Conservation (phyloP, 305 asterid species). For the Striga hermonthica region DNA sequence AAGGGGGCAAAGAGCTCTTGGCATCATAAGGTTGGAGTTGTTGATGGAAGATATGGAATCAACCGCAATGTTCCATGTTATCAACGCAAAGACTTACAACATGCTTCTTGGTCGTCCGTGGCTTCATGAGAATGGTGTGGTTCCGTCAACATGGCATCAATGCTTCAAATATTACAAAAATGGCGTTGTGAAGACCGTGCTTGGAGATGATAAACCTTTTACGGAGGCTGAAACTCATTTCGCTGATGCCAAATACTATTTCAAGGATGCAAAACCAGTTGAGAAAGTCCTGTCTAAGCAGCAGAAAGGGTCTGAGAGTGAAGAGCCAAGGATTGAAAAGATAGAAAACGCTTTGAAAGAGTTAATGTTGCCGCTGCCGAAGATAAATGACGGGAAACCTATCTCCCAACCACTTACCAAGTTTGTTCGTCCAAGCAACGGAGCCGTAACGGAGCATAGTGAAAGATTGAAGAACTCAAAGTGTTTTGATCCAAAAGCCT, state of each 20-base stretch:
- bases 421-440: not conserved
- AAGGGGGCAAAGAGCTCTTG: slow-evolving; percentile 1
- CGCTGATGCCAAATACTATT: not conserved
- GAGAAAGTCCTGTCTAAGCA: not conserved
- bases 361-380: not conserved
- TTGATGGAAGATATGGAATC: not conserved
- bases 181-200: not conserved
- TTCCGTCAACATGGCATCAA: not conserved
- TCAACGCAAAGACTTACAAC: not conserved
- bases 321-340: no score
- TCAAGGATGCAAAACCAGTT: not conserved
- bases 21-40: not conserved
- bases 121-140: not conserved
- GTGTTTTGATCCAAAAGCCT: not conserved
- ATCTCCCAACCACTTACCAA: not conserved
- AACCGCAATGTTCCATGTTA: not conserved
- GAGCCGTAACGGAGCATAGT: not conserved
- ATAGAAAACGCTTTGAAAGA: not conserved
- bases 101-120: not conserved
- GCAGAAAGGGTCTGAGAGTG: no score
- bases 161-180: not conserved
- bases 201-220: not conserved
- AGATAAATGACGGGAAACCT: not conserved
- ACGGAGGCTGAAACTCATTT: not conserved
- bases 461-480: not conserved